phyloP scores from a whole-genome alignment of 1,139 yeast genomes.

The Nadsonia commutata region DNA sequence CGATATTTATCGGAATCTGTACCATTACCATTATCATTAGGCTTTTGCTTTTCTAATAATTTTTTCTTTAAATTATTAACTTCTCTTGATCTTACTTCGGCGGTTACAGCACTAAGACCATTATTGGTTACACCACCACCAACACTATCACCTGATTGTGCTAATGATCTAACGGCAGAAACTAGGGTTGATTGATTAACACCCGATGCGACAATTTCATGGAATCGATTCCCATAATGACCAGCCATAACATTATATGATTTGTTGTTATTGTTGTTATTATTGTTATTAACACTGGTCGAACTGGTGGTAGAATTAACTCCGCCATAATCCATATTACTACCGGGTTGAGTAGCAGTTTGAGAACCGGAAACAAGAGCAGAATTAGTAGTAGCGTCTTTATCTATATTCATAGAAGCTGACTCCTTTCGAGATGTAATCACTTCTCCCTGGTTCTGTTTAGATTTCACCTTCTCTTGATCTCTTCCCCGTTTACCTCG shows the following conservation, averaged over 20 bases:
- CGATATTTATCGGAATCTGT: neutral
- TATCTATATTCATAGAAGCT: neutral
- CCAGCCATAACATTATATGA: slow-evolving; percentile 1
- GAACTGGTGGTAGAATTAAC: neutral
- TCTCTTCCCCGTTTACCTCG: slow-evolving; percentile 5
- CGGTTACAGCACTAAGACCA: slow-evolving; percentile 5
- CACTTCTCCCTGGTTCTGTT: slow-evolving; percentile 6
- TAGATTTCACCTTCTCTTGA: slow-evolving; percentile 5
- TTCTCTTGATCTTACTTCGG: slow-evolving; percentile 4
- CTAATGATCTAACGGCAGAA: slow-evolving; percentile 1
- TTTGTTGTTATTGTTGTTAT: neutral
- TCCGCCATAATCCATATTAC: neutral
- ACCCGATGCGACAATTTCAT: slow-evolving; percentile 5
- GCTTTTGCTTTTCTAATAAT: neutral
- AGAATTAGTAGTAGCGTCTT: neutral
- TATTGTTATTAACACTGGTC: neutral
- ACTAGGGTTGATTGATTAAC: slow-evolving; percentile 1
- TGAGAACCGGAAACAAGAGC: neutral
- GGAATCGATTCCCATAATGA: neutral
- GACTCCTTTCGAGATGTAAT: neutral
- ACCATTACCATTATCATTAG: neutral
- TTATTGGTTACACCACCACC: slow-evolving; percentile 4
- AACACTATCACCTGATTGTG: slow-evolving; percentile 3
- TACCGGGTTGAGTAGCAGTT: neutral
- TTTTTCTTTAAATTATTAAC: slow-evolving; percentile 4